Conservation (phyloP, 805 yeast genomes). For the Clavispora asparagi region DNA sequence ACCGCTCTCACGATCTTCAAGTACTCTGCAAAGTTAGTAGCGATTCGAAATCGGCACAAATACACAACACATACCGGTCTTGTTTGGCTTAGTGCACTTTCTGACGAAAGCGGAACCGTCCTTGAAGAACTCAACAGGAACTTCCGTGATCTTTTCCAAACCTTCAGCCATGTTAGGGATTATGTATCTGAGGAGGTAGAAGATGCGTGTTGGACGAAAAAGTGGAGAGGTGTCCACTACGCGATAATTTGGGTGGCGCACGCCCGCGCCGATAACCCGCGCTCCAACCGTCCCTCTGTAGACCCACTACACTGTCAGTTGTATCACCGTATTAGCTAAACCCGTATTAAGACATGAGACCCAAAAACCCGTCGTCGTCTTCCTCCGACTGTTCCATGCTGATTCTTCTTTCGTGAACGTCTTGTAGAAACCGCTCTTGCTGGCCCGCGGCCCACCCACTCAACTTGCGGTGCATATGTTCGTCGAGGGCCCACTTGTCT, state of each 20-base stretch:
- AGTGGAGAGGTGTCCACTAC: conserved; percentile 6
- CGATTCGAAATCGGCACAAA: neutral
- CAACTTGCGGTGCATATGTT: conserved; percentile 21
- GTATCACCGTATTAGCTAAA: neutral
- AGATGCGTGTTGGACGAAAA: neutral
- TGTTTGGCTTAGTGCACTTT: conserved; percentile 90
- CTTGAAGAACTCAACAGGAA: conserved; percentile 85
- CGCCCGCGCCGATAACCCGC: neutral
- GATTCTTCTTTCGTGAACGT: conserved; percentile 15
- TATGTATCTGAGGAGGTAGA: neutral
- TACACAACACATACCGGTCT: conserved; percentile 50
- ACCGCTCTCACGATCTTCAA: conserved; percentile 87
- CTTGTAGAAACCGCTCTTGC: conserved; percentile 17
- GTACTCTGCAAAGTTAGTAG: conserved; percentile 55
- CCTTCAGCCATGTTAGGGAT: conserved; percentile 44
- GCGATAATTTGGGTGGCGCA: conserved; percentile 1
- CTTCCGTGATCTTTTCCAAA: conserved; percentile 73
- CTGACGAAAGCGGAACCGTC: conserved; percentile 86
- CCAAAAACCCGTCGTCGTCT: conserved; percentile 30
- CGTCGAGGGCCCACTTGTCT: conserved; percentile 33
- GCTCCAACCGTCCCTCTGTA: neutral
- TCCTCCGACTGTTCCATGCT: conserved; percentile 22
- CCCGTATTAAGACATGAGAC: conserved; percentile 16
- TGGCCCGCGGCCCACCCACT: conserved; percentile 17
- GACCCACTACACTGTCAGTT: neutral